A percentile compares a stretch with the other conserved stretches of the same genome.
These are phyloP conservation scores for Acer campestre DNA, from an alignment of 345 rosid species.

Conservation along the genomic window DNA sequence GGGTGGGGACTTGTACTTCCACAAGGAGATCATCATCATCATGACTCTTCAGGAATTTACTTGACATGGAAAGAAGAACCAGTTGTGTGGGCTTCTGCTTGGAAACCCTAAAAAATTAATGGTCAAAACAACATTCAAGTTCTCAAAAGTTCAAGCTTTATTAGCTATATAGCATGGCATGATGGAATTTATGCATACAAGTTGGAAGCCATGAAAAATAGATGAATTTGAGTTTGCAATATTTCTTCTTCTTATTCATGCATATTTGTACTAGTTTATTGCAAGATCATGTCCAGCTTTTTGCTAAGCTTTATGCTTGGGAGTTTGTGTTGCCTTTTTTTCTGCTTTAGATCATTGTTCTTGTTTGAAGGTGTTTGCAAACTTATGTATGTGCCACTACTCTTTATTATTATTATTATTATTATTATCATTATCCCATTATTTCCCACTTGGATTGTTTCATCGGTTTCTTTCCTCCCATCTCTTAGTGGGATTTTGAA, in stretches of 20 bases:
- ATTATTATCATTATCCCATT: neutral
- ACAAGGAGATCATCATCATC: constrained; percentile 37
- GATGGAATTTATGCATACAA: constrained; percentile 14
- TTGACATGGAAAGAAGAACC: constrained; percentile 77
- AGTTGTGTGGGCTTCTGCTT: constrained; percentile 73
- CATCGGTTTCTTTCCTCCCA: constrained; percentile 26
- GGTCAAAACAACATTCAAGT: constrained; percentile 8
- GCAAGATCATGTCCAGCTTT: constrained; percentile 13
- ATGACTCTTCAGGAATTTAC: constrained; percentile 45
- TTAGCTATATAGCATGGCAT: neutral
- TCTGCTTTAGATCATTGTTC: constrained; percentile 38
- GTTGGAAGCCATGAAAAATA: constrained; percentile 14
- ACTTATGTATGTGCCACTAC: constrained; percentile 30
- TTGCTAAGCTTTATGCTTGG: constrained; percentile 42
- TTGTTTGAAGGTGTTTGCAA: constrained; percentile 62
- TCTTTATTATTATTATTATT: constrained; percentile 20
- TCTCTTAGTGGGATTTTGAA: constrained; percentile 17
- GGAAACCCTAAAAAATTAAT: constrained; percentile 62
- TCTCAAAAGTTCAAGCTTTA: neutral
- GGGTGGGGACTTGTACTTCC: constrained; percentile 59
- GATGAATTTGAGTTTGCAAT: constrained; percentile 15
- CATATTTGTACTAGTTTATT: constrained; percentile 29
- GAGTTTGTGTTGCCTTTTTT: constrained; percentile 49
- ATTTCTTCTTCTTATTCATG: constrained; percentile 18
- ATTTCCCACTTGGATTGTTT: constrained; percentile 38